phyloP scores from a whole-genome alignment of 2,329 filamentous ascomycete genomes.

The Fusarium sp. region DNA sequence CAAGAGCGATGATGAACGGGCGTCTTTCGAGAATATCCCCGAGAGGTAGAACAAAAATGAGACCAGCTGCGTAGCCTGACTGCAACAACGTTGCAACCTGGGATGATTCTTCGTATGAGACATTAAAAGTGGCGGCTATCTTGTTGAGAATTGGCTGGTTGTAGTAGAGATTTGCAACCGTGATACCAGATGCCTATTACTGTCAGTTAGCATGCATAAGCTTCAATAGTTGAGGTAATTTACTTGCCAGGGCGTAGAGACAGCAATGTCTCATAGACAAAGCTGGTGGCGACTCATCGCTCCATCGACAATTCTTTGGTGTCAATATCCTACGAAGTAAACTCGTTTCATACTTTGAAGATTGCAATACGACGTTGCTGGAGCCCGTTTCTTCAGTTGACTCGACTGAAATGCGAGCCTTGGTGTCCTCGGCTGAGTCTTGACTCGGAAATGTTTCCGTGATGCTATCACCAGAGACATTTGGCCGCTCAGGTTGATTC shows the following conservation, averaged over 20 bases:
- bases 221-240: no score
- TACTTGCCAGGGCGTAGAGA: slow-evolving; percentile 70
- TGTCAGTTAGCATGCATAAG: not conserved
- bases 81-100: slow-evolving; percentile 80
- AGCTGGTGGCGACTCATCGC: slow-evolving; percentile 70
- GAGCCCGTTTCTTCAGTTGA: slow-evolving; percentile 26
- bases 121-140: slow-evolving; percentile 74
- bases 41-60: slow-evolving; percentile 79
- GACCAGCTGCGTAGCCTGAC: slow-evolving; percentile 78
- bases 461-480: slow-evolving; percentile 7
- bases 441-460: slow-evolving; percentile 3
- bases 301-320: slow-evolving; percentile 73
- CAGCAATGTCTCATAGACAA: slow-evolving; percentile 77
- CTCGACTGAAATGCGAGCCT: not conserved
- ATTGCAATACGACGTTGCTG: not conserved
- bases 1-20: slow-evolving; percentile 73
- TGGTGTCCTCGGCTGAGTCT: not conserved
- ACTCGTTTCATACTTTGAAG: slow-evolving; percentile 37
- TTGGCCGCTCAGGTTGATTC: not conserved
- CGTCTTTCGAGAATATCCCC: slow-evolving; percentile 75
- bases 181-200: slow-evolving; percentile 65
- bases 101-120: slow-evolving; percentile 73
- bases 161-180: slow-evolving; percentile 85
- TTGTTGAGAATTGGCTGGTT: slow-evolving; percentile 82
- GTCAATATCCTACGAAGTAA: slow-evolving; percentile 50